Conservation (phyloP, 768 basidiomycete species). For the Favolaschia claudopus region DNA sequence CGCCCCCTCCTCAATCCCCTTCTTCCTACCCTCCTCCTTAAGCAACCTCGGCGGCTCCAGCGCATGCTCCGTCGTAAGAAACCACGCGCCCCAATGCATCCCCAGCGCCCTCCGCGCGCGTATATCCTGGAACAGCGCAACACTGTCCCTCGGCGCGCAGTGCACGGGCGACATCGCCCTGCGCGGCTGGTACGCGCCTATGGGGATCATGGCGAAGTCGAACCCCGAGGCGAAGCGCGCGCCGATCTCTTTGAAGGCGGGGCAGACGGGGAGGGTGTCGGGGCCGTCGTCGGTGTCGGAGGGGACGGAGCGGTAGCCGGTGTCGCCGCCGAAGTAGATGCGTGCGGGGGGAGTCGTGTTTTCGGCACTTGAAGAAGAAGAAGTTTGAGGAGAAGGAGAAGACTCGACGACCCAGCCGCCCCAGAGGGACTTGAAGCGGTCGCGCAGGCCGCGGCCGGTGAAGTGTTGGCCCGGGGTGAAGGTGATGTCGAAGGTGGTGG, state of each 20-base stretch:
- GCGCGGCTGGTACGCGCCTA: constrained; percentile 71
- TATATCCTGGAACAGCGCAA: constrained; percentile 70
- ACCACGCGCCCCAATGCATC: constrained; percentile 78
- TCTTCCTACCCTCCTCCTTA: constrained; percentile 56
- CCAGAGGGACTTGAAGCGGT: constrained; percentile 69
- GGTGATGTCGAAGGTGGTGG: constrained; percentile 52
- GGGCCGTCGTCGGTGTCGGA: constrained; percentile 53
- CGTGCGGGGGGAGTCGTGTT: constrained; percentile 37
- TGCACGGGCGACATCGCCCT: constrained; percentile 66
- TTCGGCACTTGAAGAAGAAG: no score
- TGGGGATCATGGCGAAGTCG: constrained; percentile 75
- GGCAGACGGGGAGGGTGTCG: constrained; percentile 63
- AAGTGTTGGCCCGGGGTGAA: constrained; percentile 75
- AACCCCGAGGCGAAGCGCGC: constrained; percentile 65
- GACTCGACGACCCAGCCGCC: constrained; percentile 71
- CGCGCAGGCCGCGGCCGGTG: constrained; percentile 56
- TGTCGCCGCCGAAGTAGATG: constrained; percentile 75
- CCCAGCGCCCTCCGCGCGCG: constrained; percentile 65
- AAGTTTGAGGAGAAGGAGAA: no score
- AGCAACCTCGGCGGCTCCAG: constrained; percentile 66
- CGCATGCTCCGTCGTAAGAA: constrained; percentile 60
- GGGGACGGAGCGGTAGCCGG: constrained; percentile 60
- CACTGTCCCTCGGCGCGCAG: constrained; percentile 72
- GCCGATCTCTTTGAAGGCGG: constrained; percentile 78
- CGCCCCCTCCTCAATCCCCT: constrained; percentile 58